These are phyloP conservation scores for Colletotrichum melonis DNA, from an alignment of 2,329 filamentous ascomycete species.

Conservation along the genomic window DNA sequence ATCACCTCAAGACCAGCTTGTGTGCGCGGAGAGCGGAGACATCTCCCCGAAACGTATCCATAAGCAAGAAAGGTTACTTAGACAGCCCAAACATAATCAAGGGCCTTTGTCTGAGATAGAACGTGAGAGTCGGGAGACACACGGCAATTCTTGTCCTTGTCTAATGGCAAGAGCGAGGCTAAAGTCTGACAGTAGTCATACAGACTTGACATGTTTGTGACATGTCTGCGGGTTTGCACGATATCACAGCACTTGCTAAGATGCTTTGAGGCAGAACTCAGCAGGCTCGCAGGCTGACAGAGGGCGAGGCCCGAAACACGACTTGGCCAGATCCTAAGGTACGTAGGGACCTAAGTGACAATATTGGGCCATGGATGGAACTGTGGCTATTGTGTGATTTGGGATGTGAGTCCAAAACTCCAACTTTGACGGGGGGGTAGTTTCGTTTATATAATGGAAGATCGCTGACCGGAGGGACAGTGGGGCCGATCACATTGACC, in stretches of 20 bases:
- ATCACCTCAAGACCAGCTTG: background rate
- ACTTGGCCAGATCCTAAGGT: background rate
- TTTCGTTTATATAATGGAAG: background rate
- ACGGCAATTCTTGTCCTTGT: background rate
- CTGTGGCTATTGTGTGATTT: too few relatives aligned
- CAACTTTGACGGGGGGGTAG: background rate
- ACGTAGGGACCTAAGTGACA: too few relatives aligned
- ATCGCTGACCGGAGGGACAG: background rate
- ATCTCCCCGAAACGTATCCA: background rate
- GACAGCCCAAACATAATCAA: background rate
- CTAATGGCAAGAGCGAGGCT: background rate
- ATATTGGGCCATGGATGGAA: too few relatives aligned
- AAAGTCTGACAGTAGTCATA: background rate
- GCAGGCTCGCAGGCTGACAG: background rate
- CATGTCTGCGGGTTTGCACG: background rate
- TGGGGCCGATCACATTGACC: too few relatives aligned
- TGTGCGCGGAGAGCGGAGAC: background rate
- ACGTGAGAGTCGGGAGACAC: background rate
- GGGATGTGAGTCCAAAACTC: too few relatives aligned
- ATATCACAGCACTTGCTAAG: background rate
- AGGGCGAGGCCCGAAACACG: background rate
- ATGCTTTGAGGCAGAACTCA: background rate
- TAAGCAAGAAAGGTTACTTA: background rate
- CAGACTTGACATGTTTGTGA: background rate
- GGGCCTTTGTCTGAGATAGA: background rate